Conservation (phyloP, 352 stramenopile species). For the Elongisporangium prolatum region DNA sequence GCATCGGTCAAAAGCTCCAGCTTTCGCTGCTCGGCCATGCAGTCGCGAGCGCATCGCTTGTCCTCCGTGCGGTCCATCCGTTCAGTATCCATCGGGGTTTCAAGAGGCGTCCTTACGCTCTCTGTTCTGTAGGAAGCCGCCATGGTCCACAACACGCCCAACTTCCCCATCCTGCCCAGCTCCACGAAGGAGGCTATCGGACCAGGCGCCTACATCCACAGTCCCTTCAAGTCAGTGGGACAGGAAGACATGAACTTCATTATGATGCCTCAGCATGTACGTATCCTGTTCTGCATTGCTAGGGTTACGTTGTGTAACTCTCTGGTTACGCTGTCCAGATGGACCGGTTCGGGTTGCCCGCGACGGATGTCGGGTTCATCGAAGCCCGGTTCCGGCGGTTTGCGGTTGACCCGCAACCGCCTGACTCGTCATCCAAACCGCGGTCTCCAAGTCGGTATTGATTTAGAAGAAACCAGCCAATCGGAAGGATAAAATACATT, state of each 20-base stretch:
- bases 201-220: slow-evolving; percentile 41
- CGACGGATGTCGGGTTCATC: slow-evolving; percentile 40
- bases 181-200: slow-evolving; percentile 44
- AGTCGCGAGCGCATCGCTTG: slow-evolving; percentile 42
- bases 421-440: slow-evolving; percentile 3
- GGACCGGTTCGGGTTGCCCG: slow-evolving; percentile 56
- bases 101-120: neutral
- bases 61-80: slow-evolving; percentile 29
- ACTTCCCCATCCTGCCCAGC: slow-evolving; percentile 54
- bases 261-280: slow-evolving; percentile 66
- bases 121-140: slow-evolving; percentile 32
- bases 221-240: slow-evolving; percentile 8
- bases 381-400: slow-evolving; percentile 69
- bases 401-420: slow-evolving; percentile 32
- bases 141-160: slow-evolving; percentile 73
- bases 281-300: slow-evolving; percentile 3
- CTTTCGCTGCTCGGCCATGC: slow-evolving; percentile 62
- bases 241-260: slow-evolving; percentile 59
- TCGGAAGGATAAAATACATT: neutral
- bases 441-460: neutral
- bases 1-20: slow-evolving; percentile 58
- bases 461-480: neutral
- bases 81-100: neutral
- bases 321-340: slow-evolving; percentile 12
- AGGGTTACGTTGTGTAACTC: neutral